phyloP scores from a whole-genome alignment of 305 asterid species.

The Solanum aculeatissimum region DNA sequence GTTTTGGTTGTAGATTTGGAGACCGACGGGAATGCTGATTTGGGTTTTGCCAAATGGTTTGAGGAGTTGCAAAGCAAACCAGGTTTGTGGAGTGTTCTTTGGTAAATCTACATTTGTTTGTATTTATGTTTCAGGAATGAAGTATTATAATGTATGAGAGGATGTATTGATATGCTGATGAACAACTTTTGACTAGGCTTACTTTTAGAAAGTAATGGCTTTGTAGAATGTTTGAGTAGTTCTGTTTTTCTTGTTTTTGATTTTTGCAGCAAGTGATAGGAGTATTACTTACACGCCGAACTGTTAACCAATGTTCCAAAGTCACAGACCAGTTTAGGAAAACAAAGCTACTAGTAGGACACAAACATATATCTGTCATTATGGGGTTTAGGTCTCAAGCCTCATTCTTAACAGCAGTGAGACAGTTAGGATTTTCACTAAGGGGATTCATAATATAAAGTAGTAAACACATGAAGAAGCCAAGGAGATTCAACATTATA shows the following conservation, averaged over 20 bases:
- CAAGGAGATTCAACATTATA: neutral
- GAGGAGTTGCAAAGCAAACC: constrained; percentile 54
- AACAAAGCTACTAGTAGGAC: neutral
- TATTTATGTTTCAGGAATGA: neutral
- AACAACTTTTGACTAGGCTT: neutral
- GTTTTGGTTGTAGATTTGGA: constrained; percentile 43
- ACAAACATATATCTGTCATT: neutral
- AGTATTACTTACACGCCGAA: neutral
- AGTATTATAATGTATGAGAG: neutral
- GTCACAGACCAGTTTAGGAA: neutral
- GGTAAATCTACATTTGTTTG: neutral
- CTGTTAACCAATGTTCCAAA: neutral
- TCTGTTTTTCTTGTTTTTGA: neutral
- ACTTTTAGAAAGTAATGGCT: neutral
- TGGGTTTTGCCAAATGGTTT: constrained; percentile 81
- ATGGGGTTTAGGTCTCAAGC: neutral
- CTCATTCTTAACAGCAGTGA: neutral
- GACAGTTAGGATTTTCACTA: neutral
- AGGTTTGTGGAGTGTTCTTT: constrained; percentile 36
- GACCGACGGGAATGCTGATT: constrained; percentile 41
- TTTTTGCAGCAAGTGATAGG: neutral
- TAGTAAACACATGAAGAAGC: neutral
- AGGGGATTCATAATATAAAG: neutral
- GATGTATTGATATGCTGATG: neutral
- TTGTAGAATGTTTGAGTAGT: neutral